Base-by-base conservation (phyloP, 176 grass and related monocot genomes). In the Bonia amplexicaulis region DNA sequence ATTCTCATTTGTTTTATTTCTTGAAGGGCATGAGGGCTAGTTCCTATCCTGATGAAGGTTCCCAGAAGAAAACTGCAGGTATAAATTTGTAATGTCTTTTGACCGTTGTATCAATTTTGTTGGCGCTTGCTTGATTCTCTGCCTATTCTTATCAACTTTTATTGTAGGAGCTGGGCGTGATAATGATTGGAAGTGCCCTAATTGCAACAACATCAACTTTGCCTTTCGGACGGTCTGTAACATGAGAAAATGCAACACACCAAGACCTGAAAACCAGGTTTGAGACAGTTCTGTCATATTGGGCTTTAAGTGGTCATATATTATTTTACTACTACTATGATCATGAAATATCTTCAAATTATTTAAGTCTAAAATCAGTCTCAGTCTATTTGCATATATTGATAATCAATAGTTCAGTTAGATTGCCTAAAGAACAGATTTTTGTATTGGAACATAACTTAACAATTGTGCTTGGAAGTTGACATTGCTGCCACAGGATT, bases 141-240 rank as follows among this genome's bases (percentile, higher is more conserved):
- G 6, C 5, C 3, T 35, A 31, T 62, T 88, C 12, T 60, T 6
- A 59, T 74, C 12, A 79, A 74, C 5, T 85, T 54, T 63, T 64
- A 15, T 44, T 74, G 68, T 74, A 97, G 94, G 94, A 84, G 87
- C 85, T 88, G 94, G 92, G 12, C 91, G 87, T 9, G 94, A 97
- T 57, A 97, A 92, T 86, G 94, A 97, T 40, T 97, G 94, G 94
- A 91, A 88, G 74, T 97, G 94, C 71, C 92, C 91, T 81, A 97
- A 88, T 70, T 97, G 94, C 71, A 90, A 82, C 49, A 97, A 97
- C 69, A 84, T 89, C 45, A 97, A 97, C 80, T 97, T 97, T 52
- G 80, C 87, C 25, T 97, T 97, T 74, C 89, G 94, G n/a, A 88
- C 87, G 63, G 89, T 90, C 33, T 97, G 94, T 84, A 97, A 97